Evolutionary conservation across 164 flowering plant genomes (phyloP).

Genomic region (Berberis vulgaris): DNA sequence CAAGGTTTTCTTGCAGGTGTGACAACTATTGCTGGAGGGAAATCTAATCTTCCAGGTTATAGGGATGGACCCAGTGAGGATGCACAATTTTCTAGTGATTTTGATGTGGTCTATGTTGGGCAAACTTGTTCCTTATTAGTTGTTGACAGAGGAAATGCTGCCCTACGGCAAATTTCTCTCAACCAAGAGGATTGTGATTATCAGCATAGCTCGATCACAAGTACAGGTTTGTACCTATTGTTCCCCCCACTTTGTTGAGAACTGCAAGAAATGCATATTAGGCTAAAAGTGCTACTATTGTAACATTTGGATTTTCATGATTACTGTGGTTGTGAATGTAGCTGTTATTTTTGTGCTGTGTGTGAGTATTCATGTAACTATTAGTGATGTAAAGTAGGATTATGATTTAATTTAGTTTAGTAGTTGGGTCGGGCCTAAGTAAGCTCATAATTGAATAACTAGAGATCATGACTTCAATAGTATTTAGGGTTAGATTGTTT

Average conservation of each 20-base stretch:
- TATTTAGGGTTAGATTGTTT: no score
- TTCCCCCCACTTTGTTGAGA: neutral
- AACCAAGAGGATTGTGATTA: constrained; percentile 78
- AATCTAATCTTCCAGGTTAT: constrained; percentile 84
- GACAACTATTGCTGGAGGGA: constrained; percentile 97
- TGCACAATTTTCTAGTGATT: constrained; percentile 89
- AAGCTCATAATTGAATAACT: no score
- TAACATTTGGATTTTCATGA: no score
- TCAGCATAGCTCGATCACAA: constrained; percentile 53
- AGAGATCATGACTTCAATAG: no score
- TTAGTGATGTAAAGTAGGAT: no score
- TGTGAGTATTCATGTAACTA: no score
- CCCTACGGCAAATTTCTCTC: constrained; percentile 89
- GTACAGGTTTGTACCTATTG: constrained; percentile 45
- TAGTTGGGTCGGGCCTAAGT: no score
- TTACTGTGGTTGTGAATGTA: no score
- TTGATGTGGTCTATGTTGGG: constrained; percentile 77
- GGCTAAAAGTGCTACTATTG: no score
- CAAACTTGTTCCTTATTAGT: constrained; percentile 87
- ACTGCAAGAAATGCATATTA: no score
- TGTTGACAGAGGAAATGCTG: constrained; percentile 96
- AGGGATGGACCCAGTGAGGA: constrained; percentile 98
- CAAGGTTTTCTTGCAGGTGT: constrained; percentile 52
- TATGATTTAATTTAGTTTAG: no score
- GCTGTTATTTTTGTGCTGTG: no score